phyloP scores from a whole-genome alignment of 257 asterid species.

The Parsonsia alboflavescens region DNA sequence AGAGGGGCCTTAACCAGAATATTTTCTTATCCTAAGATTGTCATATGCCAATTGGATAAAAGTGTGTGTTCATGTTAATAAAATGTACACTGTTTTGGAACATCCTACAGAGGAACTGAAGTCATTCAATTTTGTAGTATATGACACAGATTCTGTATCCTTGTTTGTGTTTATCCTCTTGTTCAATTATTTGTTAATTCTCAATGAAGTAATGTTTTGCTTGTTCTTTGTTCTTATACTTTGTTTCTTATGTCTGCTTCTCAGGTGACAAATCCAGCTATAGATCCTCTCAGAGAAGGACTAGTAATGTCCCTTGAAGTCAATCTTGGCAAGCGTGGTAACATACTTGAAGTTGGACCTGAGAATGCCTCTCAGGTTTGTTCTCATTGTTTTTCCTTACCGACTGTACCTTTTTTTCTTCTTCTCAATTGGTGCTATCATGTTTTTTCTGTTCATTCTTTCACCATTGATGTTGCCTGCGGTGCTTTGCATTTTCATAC shows the following conservation, averaged over 20 bases:
- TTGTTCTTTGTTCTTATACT: constrained; percentile 15
- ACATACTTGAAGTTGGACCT: constrained; percentile 94
- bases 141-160: background rate
- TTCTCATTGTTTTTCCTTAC: constrained; percentile 17
- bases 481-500: constrained; percentile 14
- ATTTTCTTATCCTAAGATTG: background rate
- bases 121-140: background rate
- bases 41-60: background rate
- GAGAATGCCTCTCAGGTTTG: constrained; percentile 92
- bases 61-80: background rate
- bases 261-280: constrained; percentile 99
- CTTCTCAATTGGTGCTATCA: background rate
- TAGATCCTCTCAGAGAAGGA: constrained; percentile 99
- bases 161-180: background rate
- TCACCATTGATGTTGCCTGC: constrained; percentile 10
- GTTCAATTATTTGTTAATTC: background rate
- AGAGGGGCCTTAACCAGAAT: background rate
- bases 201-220: constrained; percentile 6
- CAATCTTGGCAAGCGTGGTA: constrained; percentile 92
- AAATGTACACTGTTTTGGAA: background rate
- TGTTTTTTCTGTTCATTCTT: constrained; percentile 5
- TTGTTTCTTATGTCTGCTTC: constrained; percentile 17
- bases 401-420: constrained; percentile 1
- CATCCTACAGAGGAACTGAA: background rate
- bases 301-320: constrained; percentile 98